Evolutionary conservation across 306 rosid species (phyloP), one percentile per base, ranked within the genome.

Genomic region (Pterocarpus santalinus): DNA sequence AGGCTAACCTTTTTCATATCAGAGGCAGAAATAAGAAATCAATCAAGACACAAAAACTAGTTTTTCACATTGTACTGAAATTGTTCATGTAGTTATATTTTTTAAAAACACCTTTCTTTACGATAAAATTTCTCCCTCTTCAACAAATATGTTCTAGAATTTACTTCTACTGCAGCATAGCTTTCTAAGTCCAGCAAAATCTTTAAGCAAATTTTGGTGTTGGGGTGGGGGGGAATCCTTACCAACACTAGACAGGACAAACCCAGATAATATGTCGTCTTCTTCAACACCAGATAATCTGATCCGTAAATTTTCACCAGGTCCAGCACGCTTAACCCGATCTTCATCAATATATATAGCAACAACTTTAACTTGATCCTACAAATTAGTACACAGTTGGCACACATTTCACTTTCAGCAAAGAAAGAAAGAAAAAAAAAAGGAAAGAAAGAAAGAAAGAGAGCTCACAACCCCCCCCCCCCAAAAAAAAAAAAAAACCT

Each of bases 241-340:
- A 94, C 99, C 97, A 83, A 89, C 85, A 86, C 98, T 90, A 3
- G 97, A 90, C 76, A 96, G 83, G 63, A 96, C 87, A 61, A 96
- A 96, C 71, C 99, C 99, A 28, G 97, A 22, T 75, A 73, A 32
- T 58, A 96, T 84, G 69, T 94, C 98, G 65, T 93, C 98, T 61
- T 96, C 99, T 53, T 96, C 99, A 32, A 92, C 73, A 69, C 97
- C 97, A 16, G 99, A 84, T 73, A 96, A 7, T 82, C 96, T 91
- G 85, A 96, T 77, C 78, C 99, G 91, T 69, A 96, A 86, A 83
- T 96, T 96, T 89, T 96, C 98, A 67, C 99, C 98, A n/a, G 99
- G 99, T 67, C 97, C 98, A n/a, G 98, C 99, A 71, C 82, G 67
- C 77, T 82, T 90, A 36, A 92, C 97, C 73, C 80, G 89, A 56